Conservation (phyloP, 495 filamentous ascomycete species). For the Penicillium manginii region DNA sequence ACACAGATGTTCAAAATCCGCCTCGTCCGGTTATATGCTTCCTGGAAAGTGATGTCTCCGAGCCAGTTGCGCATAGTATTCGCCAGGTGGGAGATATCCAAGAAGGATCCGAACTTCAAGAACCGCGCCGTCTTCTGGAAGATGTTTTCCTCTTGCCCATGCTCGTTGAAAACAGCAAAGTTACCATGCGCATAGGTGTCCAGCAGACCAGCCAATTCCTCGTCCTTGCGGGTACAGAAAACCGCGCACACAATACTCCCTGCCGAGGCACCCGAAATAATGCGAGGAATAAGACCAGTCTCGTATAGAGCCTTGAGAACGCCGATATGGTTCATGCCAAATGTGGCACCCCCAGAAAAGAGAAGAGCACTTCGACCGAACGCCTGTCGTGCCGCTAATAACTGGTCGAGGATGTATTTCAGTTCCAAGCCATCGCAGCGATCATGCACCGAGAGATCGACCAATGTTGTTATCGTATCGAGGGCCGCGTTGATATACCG, state of each 20-base stretch:
- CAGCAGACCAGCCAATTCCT: slow-evolving; percentile 76
- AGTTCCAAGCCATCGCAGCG: slow-evolving; percentile 59
- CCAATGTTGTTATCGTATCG: slow-evolving; percentile 69
- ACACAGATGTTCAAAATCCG: slow-evolving; percentile 93
- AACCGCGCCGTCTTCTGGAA: slow-evolving; percentile 73
- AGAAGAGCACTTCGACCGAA: slow-evolving; percentile 88
- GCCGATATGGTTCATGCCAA: slow-evolving; percentile 95
- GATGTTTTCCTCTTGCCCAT: slow-evolving; percentile 68
- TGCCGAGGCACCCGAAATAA: slow-evolving; percentile 91
- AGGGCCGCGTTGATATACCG: slow-evolving; percentile 79
- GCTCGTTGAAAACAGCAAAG: slow-evolving; percentile 79
- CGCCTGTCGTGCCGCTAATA: slow-evolving; percentile 79
- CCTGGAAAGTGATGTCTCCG: slow-evolving; percentile 91
- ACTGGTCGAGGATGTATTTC: slow-evolving; percentile 70
- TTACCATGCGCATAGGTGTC: slow-evolving; percentile 79
- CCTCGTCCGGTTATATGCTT: slow-evolving; percentile 90
- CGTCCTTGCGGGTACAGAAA: slow-evolving; percentile 81
- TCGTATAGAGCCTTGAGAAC: slow-evolving; percentile 88
- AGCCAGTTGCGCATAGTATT: slow-evolving; percentile 78
- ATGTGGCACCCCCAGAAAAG: slow-evolving; percentile 88
- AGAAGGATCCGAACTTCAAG: slow-evolving; percentile 77
- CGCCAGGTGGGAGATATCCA: slow-evolving; percentile 79
- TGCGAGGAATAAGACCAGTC: slow-evolving; percentile 75
- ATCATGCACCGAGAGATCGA: slow-evolving; percentile 63
- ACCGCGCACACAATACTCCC: slow-evolving; percentile 93